Evolutionary conservation across 345 rosid species (phyloP), one percentile per base, ranked within the genome.

Genomic region (Litchi chinensis): DNA sequence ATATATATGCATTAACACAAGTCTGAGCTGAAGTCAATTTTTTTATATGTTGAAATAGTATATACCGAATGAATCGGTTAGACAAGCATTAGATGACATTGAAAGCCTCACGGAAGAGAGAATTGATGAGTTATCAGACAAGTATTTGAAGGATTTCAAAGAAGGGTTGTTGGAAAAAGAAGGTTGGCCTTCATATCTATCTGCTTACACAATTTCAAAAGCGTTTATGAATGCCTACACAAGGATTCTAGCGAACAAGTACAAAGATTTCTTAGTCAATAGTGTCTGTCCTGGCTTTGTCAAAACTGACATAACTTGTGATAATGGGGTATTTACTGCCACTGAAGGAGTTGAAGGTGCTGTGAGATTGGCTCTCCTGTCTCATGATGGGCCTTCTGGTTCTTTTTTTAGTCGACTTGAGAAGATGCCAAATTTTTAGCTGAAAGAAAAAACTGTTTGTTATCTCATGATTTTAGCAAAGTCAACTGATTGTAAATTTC

Each of bases 201-300:
- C 80, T 8, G 79, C 84, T 2, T 87, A 86, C 46, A 22, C 3
- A 5, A 3, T 82, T 8, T 84, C 86, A 1, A 86, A 86, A 65
- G 86, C 82, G 48, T 74, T 80, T 0, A 2, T 81, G 79, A 86
- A 79, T 79, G 88, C 82, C 0, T 79, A 82, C 48, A 79, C 89
- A 69, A 50, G 85, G 70, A 65, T 80, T 21, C 10, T 78, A 54
- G 83, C 83, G 13, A 76, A 69, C 43, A 78, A 73, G 26, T 37
- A 76, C 7, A 79, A 82, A 1, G 10, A 6, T 73, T 69, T 87
- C 70, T 1, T 46, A 39, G 60, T 82, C 66, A 86, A 82, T 40
- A 59, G 74, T 63, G 79, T 84, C 2, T 74, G 77, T 50, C 87
- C 87, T 13, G 89, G 89, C 48, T 77, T 0, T 64, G 81, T 80